Base-by-base conservation (phyloP, 2,329 filamentous ascomycete genomes). In the Akanthomyces muscarius region DNA sequence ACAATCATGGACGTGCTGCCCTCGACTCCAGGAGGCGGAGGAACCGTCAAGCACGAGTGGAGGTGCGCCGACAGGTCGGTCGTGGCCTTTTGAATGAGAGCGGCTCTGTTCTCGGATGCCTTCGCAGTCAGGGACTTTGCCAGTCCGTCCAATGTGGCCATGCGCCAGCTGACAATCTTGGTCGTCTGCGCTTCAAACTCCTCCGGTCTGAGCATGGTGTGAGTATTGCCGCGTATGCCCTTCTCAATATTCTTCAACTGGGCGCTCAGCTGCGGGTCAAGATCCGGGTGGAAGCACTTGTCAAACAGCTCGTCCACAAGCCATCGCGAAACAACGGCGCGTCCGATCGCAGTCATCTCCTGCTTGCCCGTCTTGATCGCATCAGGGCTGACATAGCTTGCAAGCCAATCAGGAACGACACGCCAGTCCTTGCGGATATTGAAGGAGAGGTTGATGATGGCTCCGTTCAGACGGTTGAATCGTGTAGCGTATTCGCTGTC, bases 341-440 rank as follows among this genome's bases (percentile, higher is more conserved):
- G 87, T 18, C 95, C 95, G 28, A 96, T 89, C 5, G 93, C 93
- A 7, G 92, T 98, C 95, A 99, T 99, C 76, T 99, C 95, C 74
- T 97, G 93, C 72, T 93, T 96, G 65, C 93, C 95, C 11, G 89
- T 92, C 69, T 88, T 86, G 61, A 96, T 82, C 0, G 92, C 94
- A 70, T 96, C 93, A 59, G 89, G 83, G 74, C 94, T 97, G 67
- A 96, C 90, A 61, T 87, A 91, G 28, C 83, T 83, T 61, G 87
- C 84, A 51, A 99, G 81, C 92, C 92, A 98, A 6, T 81, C 73
- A 0, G 95, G 95, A 61, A 98, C 82, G 41, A 81, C 81, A 66
- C 86, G 86, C 95, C 95, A 99, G 72, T 96, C 90, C 76, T 98
- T 98, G 66, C 95, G 89, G 66, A 98, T 96, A 68, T 95, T 94